phyloP scores from a whole-genome alignment of 1,284 basidiomycete species.

The Trichosporon coremiiforme region DNA sequence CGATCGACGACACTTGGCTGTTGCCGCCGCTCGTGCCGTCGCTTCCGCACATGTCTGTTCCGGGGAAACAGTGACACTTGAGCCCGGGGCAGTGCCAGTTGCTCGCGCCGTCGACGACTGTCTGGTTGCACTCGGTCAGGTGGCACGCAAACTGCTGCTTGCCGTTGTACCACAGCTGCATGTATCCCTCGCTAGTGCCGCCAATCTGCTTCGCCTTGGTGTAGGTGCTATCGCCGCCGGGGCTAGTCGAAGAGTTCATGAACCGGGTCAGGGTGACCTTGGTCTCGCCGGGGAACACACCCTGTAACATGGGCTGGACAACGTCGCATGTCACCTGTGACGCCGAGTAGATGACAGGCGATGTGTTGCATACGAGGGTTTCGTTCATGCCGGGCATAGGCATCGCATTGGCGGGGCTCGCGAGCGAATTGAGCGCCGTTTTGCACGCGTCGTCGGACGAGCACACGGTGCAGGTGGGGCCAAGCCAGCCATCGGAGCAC shows the following conservation, averaged over 20 bases:
- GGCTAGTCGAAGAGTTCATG: conserved; percentile 68
- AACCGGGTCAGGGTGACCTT: conserved; percentile 75
- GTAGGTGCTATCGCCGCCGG: conserved; percentile 51
- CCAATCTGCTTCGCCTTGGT: not conserved
- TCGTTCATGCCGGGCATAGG: conserved; percentile 33
- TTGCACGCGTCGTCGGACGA: conserved; percentile 27
- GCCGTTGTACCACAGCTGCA: conserved; percentile 79
- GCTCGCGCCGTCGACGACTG: conserved; percentile 54
- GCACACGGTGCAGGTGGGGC: conserved; percentile 35
- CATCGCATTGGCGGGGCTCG: conserved; percentile 11
- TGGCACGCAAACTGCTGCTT: conserved; percentile 77
- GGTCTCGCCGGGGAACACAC: conserved; percentile 67
- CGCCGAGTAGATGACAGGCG: conserved; percentile 41
- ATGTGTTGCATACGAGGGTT: conserved; percentile 37
- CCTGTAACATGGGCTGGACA: conserved; percentile 76
- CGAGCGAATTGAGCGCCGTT: not conserved
- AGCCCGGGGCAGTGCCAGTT: conserved; percentile 72
- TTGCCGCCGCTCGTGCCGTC: not conserved
- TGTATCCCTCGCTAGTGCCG: conserved; percentile 60
- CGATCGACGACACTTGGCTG: not conserved
- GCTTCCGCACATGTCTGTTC: conserved; percentile 71
- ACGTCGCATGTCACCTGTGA: conserved; percentile 47
- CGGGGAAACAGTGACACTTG: conserved; percentile 69
- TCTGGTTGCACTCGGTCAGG: conserved; percentile 70
- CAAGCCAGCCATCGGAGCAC: not conserved